phyloP scores from a whole-genome alignment of 768 basidiomycete species.

The Boletus rufocinnamomeus region DNA sequence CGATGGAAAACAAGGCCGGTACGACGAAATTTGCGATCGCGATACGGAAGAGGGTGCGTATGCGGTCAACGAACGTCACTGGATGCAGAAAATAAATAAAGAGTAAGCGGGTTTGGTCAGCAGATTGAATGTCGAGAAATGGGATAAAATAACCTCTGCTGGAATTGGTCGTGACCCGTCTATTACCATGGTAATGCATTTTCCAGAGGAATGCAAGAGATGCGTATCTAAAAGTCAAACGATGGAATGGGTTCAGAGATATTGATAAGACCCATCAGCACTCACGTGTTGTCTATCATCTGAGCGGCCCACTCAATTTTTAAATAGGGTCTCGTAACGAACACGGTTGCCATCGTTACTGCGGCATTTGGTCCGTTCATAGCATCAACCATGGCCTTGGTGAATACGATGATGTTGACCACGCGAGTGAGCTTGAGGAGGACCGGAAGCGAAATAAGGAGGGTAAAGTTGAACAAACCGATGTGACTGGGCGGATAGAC shows the following conservation, averaged over 20 bases:
- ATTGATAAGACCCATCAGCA: neutral
- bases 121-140: neutral
- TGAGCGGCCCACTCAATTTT: constrained; percentile 35
- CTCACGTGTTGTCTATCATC: constrained; percentile 31
- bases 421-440: constrained; percentile 27
- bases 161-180: neutral
- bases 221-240: constrained; percentile 7
- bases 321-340: constrained; percentile 24
- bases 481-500: constrained; percentile 21
- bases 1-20: constrained; percentile 19
- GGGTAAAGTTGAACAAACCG: constrained; percentile 6
- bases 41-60: constrained; percentile 26
- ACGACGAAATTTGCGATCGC: constrained; percentile 31
- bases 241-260: neutral
- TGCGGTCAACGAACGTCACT: constrained; percentile 7
- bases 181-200: neutral
- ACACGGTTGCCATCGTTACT: constrained; percentile 6
- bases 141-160: neutral
- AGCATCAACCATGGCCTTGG: constrained; percentile 14
- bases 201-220: constrained; percentile 16
- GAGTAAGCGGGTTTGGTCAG: neutral
- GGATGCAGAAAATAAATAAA: neutral
- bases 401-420: constrained; percentile 27
- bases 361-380: constrained; percentile 12
- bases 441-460: constrained; percentile 19